phyloP scores from a whole-genome alignment of 345 rosid genomes.

The Nasturtium officinale region DNA sequence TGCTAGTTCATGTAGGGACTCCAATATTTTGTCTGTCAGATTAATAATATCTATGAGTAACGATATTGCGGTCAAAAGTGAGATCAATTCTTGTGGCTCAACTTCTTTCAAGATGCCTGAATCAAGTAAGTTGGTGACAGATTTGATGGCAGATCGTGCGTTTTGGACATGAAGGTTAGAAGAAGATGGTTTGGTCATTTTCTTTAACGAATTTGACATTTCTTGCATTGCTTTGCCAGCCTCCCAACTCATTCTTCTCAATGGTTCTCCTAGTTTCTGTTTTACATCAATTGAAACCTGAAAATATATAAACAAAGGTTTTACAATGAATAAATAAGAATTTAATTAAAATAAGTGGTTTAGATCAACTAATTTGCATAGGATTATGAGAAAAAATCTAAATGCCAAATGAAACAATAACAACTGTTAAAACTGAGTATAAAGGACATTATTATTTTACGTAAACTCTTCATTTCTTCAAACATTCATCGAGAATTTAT shows the following conservation, averaged over 20 bases:
- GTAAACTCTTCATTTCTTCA: not conserved
- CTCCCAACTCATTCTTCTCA: conserved; percentile 55
- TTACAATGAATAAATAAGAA: not conserved
- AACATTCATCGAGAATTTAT: not conserved
- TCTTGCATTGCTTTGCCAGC: conserved; percentile 61
- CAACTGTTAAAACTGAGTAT: not conserved
- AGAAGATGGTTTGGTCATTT: conserved; percentile 49
- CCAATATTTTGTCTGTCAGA: conserved; percentile 55
- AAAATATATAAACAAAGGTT: conserved; percentile 2
- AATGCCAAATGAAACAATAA: not conserved
- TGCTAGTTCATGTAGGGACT: conserved; percentile 59
- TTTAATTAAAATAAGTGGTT: not conserved
- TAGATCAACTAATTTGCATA: not conserved
- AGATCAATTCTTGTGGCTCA: conserved; percentile 47
- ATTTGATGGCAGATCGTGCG: conserved; percentile 45
- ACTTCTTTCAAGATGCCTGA: conserved; percentile 50
- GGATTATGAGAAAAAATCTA: not conserved
- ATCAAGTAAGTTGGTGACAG: conserved; percentile 51
- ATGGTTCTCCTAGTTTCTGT: conserved; percentile 46
- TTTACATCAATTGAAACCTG: conserved; percentile 52
- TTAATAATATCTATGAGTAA: conserved; percentile 56
- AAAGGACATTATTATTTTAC: not conserved
- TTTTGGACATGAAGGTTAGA: conserved; percentile 51
- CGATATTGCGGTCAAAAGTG: conserved; percentile 56
- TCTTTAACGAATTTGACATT: conserved; percentile 51